Evolutionary conservation across 2,329 filamentous ascomycete species (phyloP).

Genomic region (Sporothrix euskadiensis): DNA sequence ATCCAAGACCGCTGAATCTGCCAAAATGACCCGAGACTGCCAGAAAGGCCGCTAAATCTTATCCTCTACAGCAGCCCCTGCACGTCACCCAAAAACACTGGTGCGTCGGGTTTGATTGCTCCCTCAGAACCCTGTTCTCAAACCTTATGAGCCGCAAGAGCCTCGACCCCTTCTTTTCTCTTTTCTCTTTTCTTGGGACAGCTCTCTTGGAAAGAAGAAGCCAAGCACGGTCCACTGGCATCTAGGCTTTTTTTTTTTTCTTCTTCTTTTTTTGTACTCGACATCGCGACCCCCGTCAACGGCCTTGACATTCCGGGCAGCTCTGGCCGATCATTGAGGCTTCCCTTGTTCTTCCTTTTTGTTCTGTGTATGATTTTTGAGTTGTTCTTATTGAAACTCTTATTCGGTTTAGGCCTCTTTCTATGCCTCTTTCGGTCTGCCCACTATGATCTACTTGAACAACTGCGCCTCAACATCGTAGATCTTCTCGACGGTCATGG

Average conservation of each 20-base stretch:
- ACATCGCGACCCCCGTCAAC: not conserved
- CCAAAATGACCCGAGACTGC: not conserved
- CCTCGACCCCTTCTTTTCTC: conserved; percentile 1
- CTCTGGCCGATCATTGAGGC: not conserved
- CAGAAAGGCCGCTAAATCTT: not conserved
- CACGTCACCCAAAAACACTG: not conserved
- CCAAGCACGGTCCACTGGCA: conserved; percentile 1
- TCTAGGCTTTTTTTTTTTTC: not conserved
- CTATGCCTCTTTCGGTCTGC: not conserved
- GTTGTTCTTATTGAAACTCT: not conserved
- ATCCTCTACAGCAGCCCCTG: not conserved
- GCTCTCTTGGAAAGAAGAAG: not conserved
- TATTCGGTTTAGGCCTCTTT: not conserved
- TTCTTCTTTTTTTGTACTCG: not conserved
- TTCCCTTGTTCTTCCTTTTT: not conserved
- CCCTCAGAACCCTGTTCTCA: conserved; percentile 30
- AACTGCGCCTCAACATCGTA: not conserved
- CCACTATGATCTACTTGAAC: not conserved
- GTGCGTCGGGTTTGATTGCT: conserved; percentile 28
- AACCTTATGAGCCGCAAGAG: conserved; percentile 20
- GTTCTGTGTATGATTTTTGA: not conserved
- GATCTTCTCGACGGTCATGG: not conserved
- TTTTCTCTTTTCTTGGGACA: conserved; percentile 1
- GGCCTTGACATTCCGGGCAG: not conserved
- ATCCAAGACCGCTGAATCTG: not conserved